Evolutionary conservation across 2,329 filamentous ascomycete species (phyloP).

Genomic region (Colletotrichum sp.): DNA sequence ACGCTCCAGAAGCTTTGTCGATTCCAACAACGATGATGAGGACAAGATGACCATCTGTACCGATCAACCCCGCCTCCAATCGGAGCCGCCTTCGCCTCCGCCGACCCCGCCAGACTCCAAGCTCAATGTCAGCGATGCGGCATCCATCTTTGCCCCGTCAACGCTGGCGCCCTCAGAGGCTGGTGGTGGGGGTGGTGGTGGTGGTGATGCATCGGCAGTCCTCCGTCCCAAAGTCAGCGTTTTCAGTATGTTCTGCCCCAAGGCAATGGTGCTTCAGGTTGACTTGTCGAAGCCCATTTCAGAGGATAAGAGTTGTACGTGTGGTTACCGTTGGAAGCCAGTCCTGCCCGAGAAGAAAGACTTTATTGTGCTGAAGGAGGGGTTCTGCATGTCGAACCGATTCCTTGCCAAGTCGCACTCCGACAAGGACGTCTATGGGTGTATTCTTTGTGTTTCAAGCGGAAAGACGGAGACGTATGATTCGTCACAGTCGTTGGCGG

Average conservation of each 20-base stretch:
- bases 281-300: conserved; percentile 35
- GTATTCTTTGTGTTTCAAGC: conserved; percentile 42
- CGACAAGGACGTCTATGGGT: conserved; percentile 35
- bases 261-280: conserved; percentile 44
- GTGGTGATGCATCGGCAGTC: neutral
- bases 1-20: neutral
- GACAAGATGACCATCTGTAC: conserved; percentile 29
- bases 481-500: conserved; percentile 31
- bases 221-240: conserved; percentile 39
- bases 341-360: conserved; percentile 15
- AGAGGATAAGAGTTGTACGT: conserved; percentile 30
- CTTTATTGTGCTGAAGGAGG: conserved; percentile 37
- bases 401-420: conserved; percentile 47
- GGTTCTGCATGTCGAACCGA: conserved; percentile 40
- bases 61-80: conserved; percentile 27
- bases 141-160: conserved; percentile 21
- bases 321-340: conserved; percentile 38
- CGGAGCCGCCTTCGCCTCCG: conserved; percentile 36
- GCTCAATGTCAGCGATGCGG: conserved; percentile 23
- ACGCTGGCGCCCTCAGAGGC: conserved; percentile 18
- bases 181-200: neutral
- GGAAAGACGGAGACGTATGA: conserved; percentile 38
- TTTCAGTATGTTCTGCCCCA: conserved; percentile 43
- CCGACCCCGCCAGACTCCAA: conserved; percentile 26
- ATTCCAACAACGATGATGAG: neutral